Percentiles rank a stretch among this genome's conserved stretches.
Conservation (phyloP, 164 flowering plant genomes). For the Brasenia schreberi region DNA sequence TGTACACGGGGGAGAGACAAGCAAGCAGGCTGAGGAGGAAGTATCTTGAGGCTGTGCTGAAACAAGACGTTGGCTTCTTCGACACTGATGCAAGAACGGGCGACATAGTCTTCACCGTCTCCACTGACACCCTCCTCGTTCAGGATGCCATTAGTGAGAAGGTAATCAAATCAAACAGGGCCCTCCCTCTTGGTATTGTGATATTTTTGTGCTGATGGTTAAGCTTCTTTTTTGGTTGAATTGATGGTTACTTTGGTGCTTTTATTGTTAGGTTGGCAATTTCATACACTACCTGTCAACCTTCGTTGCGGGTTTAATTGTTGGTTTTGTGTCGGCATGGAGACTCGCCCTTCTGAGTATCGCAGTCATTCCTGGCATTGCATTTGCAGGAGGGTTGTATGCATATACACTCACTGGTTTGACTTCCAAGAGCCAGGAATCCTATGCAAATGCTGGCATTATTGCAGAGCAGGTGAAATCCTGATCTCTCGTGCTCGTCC, state of each 20-base stretch:
- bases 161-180: slow-evolving; percentile 24
- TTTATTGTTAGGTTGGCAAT: slow-evolving; percentile 64
- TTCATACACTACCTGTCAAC: slow-evolving; percentile 95
- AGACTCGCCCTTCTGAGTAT: slow-evolving; percentile 79
- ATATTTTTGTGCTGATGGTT: too few species aligned
- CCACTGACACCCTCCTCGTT: slow-evolving; percentile 93
- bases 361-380: slow-evolving; percentile 95
- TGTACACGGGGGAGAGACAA: slow-evolving; percentile 98
- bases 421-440: slow-evolving; percentile 87
- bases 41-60: slow-evolving; percentile 87
- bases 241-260: neutral
- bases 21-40: slow-evolving; percentile 66
- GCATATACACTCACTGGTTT: slow-evolving; percentile 92
- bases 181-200: neutral
- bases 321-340: slow-evolving; percentile 97
- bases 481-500: neutral
- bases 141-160: slow-evolving; percentile 99
- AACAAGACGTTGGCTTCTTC: slow-evolving; percentile 92
- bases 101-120: slow-evolving; percentile 88
- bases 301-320: slow-evolving; percentile 93
- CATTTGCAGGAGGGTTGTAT: slow-evolving; percentile 91
- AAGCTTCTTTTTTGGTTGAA: too few species aligned
- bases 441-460: slow-evolving; percentile 82
- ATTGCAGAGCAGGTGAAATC: slow-evolving; percentile 85
- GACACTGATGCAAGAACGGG: slow-evolving; percentile 98